These are phyloP conservation scores for Diaporthe australafricana DNA, from an alignment of 2,329 filamentous ascomycete genomes.

Conservation along the genomic window DNA sequence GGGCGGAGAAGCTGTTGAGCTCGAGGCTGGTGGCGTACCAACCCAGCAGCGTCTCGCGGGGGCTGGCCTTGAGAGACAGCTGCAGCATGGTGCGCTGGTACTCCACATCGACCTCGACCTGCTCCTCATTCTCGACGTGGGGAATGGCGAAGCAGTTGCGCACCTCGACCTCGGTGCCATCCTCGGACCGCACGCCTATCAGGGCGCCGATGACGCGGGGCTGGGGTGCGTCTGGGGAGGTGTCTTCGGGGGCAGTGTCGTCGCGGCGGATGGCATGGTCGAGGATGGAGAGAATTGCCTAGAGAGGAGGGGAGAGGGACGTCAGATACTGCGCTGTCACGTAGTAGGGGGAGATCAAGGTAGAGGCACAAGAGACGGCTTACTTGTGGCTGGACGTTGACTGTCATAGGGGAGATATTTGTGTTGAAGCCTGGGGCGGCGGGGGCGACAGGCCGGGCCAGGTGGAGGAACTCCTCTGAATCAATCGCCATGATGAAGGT, in stretches of 20 bases:
- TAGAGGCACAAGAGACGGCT: conserved; percentile 45
- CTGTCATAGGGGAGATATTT: conserved; percentile 90
- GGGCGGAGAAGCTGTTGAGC: conserved; percentile 96
- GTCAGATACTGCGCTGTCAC: conserved; percentile 10
- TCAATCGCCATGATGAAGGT: conserved; percentile 80
- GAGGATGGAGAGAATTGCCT: conserved; percentile 81
- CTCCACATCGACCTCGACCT: conserved; percentile 99
- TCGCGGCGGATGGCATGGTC: conserved; percentile 96
- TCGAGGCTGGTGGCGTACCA: conserved; percentile 99
- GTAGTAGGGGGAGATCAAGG: conserved; percentile 1
- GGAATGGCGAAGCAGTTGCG: conserved; percentile 97
- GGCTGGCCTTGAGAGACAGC: conserved; percentile 92
- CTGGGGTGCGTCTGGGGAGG: conserved; percentile 73
- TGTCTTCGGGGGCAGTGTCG: conserved; percentile 49
- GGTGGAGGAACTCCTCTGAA: conserved; percentile 90
- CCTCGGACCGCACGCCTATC: conserved; percentile 91
- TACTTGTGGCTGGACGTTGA: conserved; percentile 96
- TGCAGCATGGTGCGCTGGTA: conserved; percentile 99
- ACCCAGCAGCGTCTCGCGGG: conserved; percentile 92
- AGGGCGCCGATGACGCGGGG: conserved; percentile 93
- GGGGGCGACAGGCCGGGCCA: conserved; percentile 91
- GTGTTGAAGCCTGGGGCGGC: conserved; percentile 82
- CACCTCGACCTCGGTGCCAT: conserved; percentile 96
- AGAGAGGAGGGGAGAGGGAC: conserved; percentile 14
- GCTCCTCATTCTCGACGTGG: conserved; percentile 97